A percentile compares a stretch with the other conserved stretches of the same genome.
Evolutionary conservation across 1,284 basidiomycete species (phyloP).

Genomic region (Austroboletus niveus): DNA sequence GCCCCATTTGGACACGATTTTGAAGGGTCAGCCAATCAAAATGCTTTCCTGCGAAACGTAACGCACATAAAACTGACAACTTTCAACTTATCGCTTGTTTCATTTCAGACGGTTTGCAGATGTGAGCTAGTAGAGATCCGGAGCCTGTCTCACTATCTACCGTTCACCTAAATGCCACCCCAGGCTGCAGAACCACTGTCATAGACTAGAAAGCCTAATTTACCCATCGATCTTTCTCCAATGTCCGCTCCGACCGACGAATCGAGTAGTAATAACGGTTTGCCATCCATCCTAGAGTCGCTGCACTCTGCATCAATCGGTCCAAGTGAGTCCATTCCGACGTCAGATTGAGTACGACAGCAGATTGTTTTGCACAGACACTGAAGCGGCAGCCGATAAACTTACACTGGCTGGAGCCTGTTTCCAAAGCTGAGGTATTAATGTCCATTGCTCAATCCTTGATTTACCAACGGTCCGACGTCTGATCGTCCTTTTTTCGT

Average conservation of each 20-base stretch:
- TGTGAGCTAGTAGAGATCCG: too few relatives aligned
- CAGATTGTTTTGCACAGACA: constrained; percentile 47
- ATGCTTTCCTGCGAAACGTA: too few relatives aligned
- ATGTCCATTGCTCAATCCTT: constrained; percentile 42
- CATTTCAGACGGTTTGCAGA: too few relatives aligned
- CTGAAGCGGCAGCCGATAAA: constrained; percentile 76
- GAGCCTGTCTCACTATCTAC: too few relatives aligned
- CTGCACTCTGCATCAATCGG: constrained; percentile 69
- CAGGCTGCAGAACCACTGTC: constrained; percentile 15
- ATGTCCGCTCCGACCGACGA: constrained; percentile 58
- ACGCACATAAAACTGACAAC: too few relatives aligned
- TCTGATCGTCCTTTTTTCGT: constrained; percentile 4
- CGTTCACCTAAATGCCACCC: not conserved
- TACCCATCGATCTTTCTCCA: constrained; percentile 10
- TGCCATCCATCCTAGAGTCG: constrained; percentile 57
- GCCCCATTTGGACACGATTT: too few relatives aligned
- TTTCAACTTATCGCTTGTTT: too few relatives aligned
- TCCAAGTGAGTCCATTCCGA: constrained; percentile 49
- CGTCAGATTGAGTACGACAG: constrained; percentile 1
- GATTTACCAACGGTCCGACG: constrained; percentile 4
- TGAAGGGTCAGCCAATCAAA: too few relatives aligned
- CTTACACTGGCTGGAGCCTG: constrained; percentile 71
- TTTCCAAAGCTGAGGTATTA: constrained; percentile 63
- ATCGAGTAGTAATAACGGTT: constrained; percentile 39
- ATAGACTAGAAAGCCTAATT: constrained; percentile 26